These are phyloP conservation scores for Poteriospumella lacustris DNA, from an alignment of 108 stramenopile genomes.

Conservation along the genomic window DNA sequence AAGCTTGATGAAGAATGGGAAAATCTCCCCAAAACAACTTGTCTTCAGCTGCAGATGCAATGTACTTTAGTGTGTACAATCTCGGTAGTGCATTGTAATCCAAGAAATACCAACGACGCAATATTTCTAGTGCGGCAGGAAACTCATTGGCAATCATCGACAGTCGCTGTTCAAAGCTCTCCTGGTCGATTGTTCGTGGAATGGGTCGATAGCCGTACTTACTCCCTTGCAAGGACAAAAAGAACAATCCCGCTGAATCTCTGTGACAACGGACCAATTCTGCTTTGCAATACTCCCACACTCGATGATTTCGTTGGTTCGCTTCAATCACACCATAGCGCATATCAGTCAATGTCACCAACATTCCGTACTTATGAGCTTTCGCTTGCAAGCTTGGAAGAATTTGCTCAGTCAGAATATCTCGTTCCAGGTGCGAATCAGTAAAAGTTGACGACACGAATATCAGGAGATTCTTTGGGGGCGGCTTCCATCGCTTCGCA, in stretches of 20 bases:
- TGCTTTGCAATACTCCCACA: neutral
- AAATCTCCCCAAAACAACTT: too few relatives aligned
- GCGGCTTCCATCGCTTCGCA: neutral
- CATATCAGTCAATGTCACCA: neutral
- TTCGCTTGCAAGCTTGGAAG: neutral
- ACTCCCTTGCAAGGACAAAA: neutral
- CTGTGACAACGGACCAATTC: neutral
- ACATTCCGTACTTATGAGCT: neutral
- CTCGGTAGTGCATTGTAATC: too few relatives aligned
- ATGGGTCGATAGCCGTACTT: slow-evolving; percentile 16
- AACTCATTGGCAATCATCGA: too few relatives aligned
- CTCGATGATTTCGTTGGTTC: neutral
- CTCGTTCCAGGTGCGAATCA: neutral
- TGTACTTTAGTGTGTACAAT: too few relatives aligned
- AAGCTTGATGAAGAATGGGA: too few relatives aligned
- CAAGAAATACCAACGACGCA: too few relatives aligned
- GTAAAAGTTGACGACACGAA: neutral
- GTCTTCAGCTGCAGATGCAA: too few relatives aligned
- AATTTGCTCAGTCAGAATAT: neutral
- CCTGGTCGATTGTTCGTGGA: too few relatives aligned
- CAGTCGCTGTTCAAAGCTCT: too few relatives aligned
- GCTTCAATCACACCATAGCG: neutral
- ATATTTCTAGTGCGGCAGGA: too few relatives aligned
- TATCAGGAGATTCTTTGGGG: neutral
- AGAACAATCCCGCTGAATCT: slow-evolving; percentile 4